A percentile compares a stretch with the other conserved stretches of the same genome.
These are phyloP conservation scores for Lipomyces spencermartinsiae DNA, from an alignment of 805 yeast species.

Conservation along the genomic window DNA sequence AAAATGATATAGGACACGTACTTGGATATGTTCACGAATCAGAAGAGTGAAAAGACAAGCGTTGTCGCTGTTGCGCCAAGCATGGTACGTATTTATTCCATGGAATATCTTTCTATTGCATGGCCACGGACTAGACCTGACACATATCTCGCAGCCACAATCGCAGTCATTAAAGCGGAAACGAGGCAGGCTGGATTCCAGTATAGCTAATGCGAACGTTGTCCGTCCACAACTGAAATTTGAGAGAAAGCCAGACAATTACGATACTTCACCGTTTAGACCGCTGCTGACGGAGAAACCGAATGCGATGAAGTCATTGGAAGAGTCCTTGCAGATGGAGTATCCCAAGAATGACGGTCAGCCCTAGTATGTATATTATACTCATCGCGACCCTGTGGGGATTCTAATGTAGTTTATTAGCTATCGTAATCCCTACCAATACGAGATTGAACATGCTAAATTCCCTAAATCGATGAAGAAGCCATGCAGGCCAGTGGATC, in stretches of 20 bases:
- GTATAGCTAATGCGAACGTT: conserved; percentile 43
- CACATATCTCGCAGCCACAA: not conserved
- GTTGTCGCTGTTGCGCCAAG: not conserved
- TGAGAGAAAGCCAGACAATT: conserved; percentile 65
- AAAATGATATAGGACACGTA: conserved; percentile 36
- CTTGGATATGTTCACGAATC: conserved; percentile 39
- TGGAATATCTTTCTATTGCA: not conserved
- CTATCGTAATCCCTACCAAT: conserved; percentile 78
- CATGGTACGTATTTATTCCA: not conserved
- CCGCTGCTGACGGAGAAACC: conserved; percentile 80
- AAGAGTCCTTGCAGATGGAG: conserved; percentile 54
- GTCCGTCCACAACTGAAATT: conserved; percentile 76
- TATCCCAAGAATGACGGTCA: conserved; percentile 41
- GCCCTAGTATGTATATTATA: conserved; percentile 7
- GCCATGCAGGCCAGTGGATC: conserved; percentile 55
- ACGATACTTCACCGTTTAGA: conserved; percentile 72
- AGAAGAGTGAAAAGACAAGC: conserved; percentile 47
- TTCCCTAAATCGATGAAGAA: conserved; percentile 68
- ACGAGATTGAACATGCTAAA: conserved; percentile 71
- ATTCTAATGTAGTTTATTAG: not conserved
- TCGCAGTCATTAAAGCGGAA: conserved; percentile 42
- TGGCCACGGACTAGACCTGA: not conserved
- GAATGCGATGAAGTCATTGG: conserved; percentile 61
- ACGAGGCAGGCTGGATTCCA: conserved; percentile 27
- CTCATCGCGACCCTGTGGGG: not conserved